Evolutionary conservation across 2,329 filamentous ascomycete species (phyloP).

Genomic region (Alternaria solani): DNA sequence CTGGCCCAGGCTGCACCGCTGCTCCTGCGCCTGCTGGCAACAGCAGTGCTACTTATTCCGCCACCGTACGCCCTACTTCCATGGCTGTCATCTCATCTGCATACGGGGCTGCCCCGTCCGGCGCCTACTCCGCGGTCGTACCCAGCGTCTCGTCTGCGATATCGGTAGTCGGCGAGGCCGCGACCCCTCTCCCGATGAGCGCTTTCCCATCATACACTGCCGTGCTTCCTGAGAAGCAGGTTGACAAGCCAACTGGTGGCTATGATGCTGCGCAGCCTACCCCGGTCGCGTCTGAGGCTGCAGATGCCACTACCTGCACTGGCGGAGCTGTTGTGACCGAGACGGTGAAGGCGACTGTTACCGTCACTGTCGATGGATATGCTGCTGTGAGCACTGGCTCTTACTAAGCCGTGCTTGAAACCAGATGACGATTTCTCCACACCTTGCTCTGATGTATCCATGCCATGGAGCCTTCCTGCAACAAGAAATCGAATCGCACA

Average conservation of each 20-base stretch:
- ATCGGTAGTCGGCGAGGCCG: constrained; percentile 2
- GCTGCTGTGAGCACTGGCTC: constrained; percentile 5
- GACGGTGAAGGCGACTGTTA: constrained; percentile 37
- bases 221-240: constrained; percentile 24
- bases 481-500: background rate
- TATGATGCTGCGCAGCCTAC: constrained; percentile 10
- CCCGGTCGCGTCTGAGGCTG: constrained; percentile 8
- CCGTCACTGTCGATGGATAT: constrained; percentile 30
- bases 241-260: background rate
- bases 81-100: constrained; percentile 2
- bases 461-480: background rate
- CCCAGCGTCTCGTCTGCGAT: background rate
- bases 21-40: constrained; percentile 18
- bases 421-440: background rate
- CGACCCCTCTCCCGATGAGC: constrained; percentile 12
- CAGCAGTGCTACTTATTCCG: constrained; percentile 5
- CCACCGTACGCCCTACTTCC: constrained; percentile 8
- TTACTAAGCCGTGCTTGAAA: constrained; percentile 4
- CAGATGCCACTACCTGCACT: constrained; percentile 21
- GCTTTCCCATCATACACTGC: constrained; percentile 14
- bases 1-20: constrained; percentile 40
- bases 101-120: background rate
- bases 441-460: background rate
- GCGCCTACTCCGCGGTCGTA: constrained; percentile 1
- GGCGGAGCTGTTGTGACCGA: constrained; percentile 21